phyloP scores from a whole-genome alignment of 129 eudicot species.

The Artemisia argyi region DNA sequence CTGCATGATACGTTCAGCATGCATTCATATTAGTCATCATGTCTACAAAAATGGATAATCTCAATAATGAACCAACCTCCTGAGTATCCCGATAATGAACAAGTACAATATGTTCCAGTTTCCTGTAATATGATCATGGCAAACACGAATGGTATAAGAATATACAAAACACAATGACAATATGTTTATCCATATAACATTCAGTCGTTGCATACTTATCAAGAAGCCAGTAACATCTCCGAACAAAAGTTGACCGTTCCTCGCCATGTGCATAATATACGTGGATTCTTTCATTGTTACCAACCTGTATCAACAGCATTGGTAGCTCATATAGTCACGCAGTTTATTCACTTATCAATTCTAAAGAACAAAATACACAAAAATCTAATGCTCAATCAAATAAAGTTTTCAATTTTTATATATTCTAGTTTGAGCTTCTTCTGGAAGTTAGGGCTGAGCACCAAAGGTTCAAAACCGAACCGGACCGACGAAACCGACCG shows the following conservation, averaged over 20 bases:
- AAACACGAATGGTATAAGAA: constrained; percentile 8
- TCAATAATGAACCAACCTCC: constrained; percentile 57
- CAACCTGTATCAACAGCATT: constrained; percentile 60
- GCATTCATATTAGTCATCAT: constrained; percentile 9
- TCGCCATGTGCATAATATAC: constrained; percentile 98
- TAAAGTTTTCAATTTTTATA: constrained; percentile 1
- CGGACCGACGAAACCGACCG: too few species aligned
- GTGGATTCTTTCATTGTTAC: constrained; percentile 87
- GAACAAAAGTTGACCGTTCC: constrained; percentile 84
- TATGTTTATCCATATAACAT: constrained; percentile 6
- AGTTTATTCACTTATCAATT: not conserved
- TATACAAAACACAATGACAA: constrained; percentile 10
- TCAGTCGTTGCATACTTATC: constrained; percentile 69
- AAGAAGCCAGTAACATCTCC: constrained; percentile 98
- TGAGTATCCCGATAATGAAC: constrained; percentile 98
- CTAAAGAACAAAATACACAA: not conserved
- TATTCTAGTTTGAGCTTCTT: not conserved
- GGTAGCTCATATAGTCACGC: not conserved
- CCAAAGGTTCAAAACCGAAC: too few species aligned
- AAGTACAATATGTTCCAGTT: constrained; percentile 91
- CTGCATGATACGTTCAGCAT: constrained; percentile 38
- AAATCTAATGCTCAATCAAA: not conserved
- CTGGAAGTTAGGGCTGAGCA: too few species aligned
- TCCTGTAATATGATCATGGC: constrained; percentile 47
- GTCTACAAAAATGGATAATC: not conserved